Evolutionary conservation across 2,329 filamentous ascomycete species (phyloP), one percentile per base, ranked within the genome.

Genomic region (Knufia fluminis): DNA sequence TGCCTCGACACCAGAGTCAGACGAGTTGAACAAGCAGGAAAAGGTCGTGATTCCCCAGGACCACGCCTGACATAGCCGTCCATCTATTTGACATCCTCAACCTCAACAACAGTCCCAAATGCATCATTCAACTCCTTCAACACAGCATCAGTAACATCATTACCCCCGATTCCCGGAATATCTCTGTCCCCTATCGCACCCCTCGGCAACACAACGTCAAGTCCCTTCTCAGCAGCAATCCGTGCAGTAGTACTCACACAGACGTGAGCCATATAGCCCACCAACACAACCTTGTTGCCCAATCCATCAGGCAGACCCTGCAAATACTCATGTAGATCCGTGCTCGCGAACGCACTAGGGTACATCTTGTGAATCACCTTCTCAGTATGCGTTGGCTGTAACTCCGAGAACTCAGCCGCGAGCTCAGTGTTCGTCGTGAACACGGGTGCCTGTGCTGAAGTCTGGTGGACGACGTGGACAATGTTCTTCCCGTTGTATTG

Each of bases 111-210:
- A 0, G 78, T 83, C 0, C 71, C 81, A 63, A 84, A 83, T 1
- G 70, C 75, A 71, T 85, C 82, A 0, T 59, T 77, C 60, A 85
- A 65, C 64, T 85, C 81, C 4, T 70, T 68, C 56, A 85, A 63
- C 1, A 70, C 70, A 47, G 62, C 64, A 38, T 68, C 68, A 7
- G 68, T 74, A 19, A 83, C 60, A 49, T 80, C 72, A 9, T 73
- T 71, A 0, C 76, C 80, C 4, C 68, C 67, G 0, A 73, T 75
- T 1, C 80, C 80, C 1, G 82, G 82, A 39, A 85, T 82, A 60
- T 84, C 73, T 7, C 82, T 65, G 62, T 85, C 81, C 0, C 82
- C 82, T 32, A 86, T 74, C 0, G 71, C 80, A 60, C 84, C 82
- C 57, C 75, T 69, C 0, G 73, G 76, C 19, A 85, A 60, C 1